These are phyloP conservation scores for Trematosphaeria pertusa DNA, from an alignment of 2,329 filamentous ascomycete genomes.

Conservation along the genomic window DNA sequence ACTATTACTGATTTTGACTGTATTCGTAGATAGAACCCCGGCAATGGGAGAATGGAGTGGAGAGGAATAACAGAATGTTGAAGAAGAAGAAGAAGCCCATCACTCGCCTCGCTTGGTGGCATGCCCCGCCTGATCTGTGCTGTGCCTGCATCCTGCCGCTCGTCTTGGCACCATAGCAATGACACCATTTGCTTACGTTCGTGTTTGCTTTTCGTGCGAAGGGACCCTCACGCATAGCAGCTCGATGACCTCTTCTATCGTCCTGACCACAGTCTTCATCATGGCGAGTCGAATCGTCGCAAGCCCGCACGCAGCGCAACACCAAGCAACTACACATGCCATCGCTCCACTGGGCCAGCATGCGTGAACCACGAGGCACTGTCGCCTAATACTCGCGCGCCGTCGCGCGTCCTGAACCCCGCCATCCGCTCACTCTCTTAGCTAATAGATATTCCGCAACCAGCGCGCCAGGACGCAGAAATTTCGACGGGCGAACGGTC, in stretches of 20 bases:
- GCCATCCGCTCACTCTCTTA: constrained; percentile 17
- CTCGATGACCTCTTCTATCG: background rate
- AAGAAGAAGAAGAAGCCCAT: too few relatives aligned
- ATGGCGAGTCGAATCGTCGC: constrained; percentile 5
- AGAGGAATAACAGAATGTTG: background rate
- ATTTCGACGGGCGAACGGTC: background rate
- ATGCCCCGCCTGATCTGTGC: constrained; percentile 1
- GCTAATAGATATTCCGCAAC: constrained; percentile 29
- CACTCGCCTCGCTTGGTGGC: background rate
- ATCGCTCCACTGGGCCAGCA: background rate
- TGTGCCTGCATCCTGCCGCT: background rate
- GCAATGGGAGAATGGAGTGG: too few relatives aligned
- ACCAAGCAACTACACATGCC: background rate
- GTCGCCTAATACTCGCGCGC: constrained; percentile 1
- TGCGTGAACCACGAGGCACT: background rate
- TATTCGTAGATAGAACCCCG: too few relatives aligned
- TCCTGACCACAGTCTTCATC: background rate
- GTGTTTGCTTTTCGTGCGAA: constrained; percentile 18
- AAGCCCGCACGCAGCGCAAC: constrained; percentile 11
- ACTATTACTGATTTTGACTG: too few relatives aligned
- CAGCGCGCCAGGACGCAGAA: constrained; percentile 6
- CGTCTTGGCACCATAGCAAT: constrained; percentile 7
- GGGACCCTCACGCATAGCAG: background rate
- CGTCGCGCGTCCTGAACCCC: constrained; percentile 17
- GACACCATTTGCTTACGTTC: constrained; percentile 12